Conservation (phyloP, 164 flowering plant species). For the Tetrastigma voinierianum region DNA sequence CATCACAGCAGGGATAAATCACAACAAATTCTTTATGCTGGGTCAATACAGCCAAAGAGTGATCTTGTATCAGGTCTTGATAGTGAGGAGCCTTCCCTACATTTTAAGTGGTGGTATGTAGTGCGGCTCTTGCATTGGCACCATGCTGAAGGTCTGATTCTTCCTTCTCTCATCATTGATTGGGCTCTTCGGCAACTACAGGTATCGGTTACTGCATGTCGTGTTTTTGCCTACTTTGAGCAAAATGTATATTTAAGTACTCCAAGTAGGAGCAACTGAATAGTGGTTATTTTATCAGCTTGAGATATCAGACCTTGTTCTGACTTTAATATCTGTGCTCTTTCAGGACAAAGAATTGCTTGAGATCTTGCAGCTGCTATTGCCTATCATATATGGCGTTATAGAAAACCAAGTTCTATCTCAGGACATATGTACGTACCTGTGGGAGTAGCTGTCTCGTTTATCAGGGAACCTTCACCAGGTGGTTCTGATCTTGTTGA, state of each 20-base stretch:
- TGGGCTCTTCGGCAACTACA: conserved; percentile 90
- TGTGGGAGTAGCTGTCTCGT: conserved; percentile 70
- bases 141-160: conserved; percentile 74
- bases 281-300: background rate
- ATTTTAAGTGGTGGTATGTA: conserved; percentile 92
- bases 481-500: conserved; percentile 67
- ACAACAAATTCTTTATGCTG: conserved; percentile 52
- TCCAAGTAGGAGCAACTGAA: background rate
- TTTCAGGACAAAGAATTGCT: conserved; percentile 80
- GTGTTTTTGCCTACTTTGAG: no score
- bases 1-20: conserved; percentile 61
- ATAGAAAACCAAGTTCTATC: conserved; percentile 68
- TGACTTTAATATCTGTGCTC: conserved; percentile 9
- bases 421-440: conserved; percentile 78
- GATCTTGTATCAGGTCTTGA: conserved; percentile 46
- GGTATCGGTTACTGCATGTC: conserved; percentile 32
- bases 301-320: background rate
- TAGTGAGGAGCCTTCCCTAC: conserved; percentile 72
- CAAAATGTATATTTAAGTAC: no score
- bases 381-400: conserved; percentile 79
- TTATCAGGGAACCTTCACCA: conserved; percentile 67
- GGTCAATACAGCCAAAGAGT: conserved; percentile 47
- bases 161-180: conserved; percentile 81
- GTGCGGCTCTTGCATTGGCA: conserved; percentile 92
- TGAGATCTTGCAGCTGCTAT: conserved; percentile 65